Evolutionary conservation across 108 stramenopile genomes (phyloP), one percentile per base, ranked within the genome.

Genomic region (Stephanodiscus triporus): DNA sequence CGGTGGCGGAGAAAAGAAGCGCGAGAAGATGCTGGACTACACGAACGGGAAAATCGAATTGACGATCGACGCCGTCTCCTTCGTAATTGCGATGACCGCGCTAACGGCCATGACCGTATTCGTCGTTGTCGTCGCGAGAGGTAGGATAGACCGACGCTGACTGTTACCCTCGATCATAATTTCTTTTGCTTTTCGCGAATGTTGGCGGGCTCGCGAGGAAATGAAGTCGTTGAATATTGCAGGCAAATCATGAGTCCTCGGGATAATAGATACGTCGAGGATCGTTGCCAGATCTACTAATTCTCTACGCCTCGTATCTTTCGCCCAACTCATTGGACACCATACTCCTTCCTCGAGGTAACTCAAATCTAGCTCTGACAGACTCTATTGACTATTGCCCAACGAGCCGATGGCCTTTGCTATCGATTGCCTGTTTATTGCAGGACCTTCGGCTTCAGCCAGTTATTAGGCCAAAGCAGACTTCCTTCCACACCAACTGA

Each of bases 371-470:
- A 87, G 69, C 36, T 70, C 70, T 4, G 20, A 34, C 17, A 85
- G 29, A 53, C 42, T 58, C 68, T 68, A 89, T 26, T 51, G 55
- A 58, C 83, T 89, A 49, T 87, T 85, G 1, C 89, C 91, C 6
- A 92, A 70, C 2, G 78, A 85, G 13, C 91, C 91, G 53, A 92
- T 72, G 10, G 91, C 91, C 62, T 88, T 90, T 30, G 51, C 26
- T 10, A 92, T 63, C 6, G 72, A 65, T 74, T 84, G 57, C 2
- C 9, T 22, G 34, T 63, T 70, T 49, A 92, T 51, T 14, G 78
- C 86, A 40, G 47, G 36, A 19, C 61, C 68, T 9, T 77, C 66
- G 2, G 87, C 86, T 16, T 47, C 49, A 49, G 72, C 72, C 7
- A 91, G 59, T 11, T 2, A 80, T 43, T 53, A 66, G 69, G 14